phyloP scores from a whole-genome alignment of 495 filamentous ascomycete genomes.

The Thermothielavioides terrestris region DNA sequence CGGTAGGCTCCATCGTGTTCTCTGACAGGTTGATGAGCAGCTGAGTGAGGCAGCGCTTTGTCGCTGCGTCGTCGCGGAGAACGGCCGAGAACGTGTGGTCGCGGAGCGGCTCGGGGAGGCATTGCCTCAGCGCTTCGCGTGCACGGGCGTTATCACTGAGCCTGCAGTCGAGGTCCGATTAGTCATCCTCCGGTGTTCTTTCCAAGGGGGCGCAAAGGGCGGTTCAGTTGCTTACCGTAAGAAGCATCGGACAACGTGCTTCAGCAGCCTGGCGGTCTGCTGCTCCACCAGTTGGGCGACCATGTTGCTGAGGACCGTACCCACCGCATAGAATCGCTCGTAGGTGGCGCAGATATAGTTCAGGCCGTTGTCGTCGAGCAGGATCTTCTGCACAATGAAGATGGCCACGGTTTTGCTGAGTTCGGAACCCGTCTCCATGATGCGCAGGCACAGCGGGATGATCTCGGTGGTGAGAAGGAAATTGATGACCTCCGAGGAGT shows the following conservation, averaged over 20 bases:
- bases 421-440: slow-evolving; percentile 99
- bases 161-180: slow-evolving; percentile 35
- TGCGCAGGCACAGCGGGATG: slow-evolving; percentile 92
- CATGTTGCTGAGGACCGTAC: slow-evolving; percentile 98
- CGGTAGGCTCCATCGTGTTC: slow-evolving; percentile 61
- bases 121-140: slow-evolving; percentile 90
- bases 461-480: slow-evolving; percentile 98
- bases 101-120: slow-evolving; percentile 90
- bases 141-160: slow-evolving; percentile 94
- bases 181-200: no score
- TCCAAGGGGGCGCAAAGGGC: neutral
- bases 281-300: slow-evolving; percentile 94
- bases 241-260: slow-evolving; percentile 98
- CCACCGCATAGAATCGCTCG: slow-evolving; percentile 98
- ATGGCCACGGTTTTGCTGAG: slow-evolving; percentile 98
- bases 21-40: slow-evolving; percentile 95
- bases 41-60: slow-evolving; percentile 94
- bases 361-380: slow-evolving; percentile 93
- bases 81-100: slow-evolving; percentile 96
- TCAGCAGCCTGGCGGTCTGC: slow-evolving; percentile 89
- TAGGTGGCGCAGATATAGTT: slow-evolving; percentile 99
- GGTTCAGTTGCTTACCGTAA: slow-evolving; percentile 66
- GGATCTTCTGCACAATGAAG: slow-evolving; percentile 99
- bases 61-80: slow-evolving; percentile 92
- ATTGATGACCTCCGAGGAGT: slow-evolving; percentile 97